Evolutionary conservation across 768 basidiomycete genomes (phyloP).

Genomic region (Amanita phalloides): DNA sequence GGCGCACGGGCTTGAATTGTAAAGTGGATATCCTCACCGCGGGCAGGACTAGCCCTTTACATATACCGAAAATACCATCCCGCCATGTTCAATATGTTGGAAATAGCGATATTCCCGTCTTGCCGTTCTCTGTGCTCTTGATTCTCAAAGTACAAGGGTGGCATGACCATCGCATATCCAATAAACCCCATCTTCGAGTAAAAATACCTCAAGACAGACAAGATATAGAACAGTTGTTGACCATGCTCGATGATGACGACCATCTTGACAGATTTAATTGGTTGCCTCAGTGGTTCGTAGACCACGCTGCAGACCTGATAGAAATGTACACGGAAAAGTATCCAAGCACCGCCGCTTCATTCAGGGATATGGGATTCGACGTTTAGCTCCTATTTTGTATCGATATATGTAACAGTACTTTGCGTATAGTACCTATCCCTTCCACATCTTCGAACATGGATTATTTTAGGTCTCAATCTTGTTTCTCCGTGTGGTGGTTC

Average conservation of each 20-base stretch:
- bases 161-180: slow-evolving; percentile 25
- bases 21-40: slow-evolving; percentile 30
- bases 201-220: slow-evolving; percentile 29
- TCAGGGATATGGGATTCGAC: slow-evolving; percentile 14
- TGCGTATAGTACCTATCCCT: too few relatives aligned
- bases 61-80: slow-evolving; percentile 22
- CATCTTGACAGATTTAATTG: slow-evolving; percentile 15
- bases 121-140: slow-evolving; percentile 27
- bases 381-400: not conserved
- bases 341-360: slow-evolving; percentile 10
- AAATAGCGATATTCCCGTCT: slow-evolving; percentile 20
- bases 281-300: slow-evolving; percentile 19
- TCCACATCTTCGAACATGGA: too few relatives aligned
- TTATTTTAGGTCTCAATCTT: too few relatives aligned
- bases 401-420: too few relatives aligned
- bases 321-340: slow-evolving; percentile 12
- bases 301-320: slow-evolving; percentile 15
- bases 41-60: slow-evolving; percentile 15
- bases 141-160: slow-evolving; percentile 32
- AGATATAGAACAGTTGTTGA: slow-evolving; percentile 31
- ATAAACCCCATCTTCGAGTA: slow-evolving; percentile 17
- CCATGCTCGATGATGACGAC: slow-evolving; percentile 18
- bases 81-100: slow-evolving; percentile 11
- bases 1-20: slow-evolving; percentile 10
- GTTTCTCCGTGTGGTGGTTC: too few relatives aligned